Base-by-base conservation (phyloP, 768 basidiomycete genomes). In the Suillus fuscotomentosus region DNA sequence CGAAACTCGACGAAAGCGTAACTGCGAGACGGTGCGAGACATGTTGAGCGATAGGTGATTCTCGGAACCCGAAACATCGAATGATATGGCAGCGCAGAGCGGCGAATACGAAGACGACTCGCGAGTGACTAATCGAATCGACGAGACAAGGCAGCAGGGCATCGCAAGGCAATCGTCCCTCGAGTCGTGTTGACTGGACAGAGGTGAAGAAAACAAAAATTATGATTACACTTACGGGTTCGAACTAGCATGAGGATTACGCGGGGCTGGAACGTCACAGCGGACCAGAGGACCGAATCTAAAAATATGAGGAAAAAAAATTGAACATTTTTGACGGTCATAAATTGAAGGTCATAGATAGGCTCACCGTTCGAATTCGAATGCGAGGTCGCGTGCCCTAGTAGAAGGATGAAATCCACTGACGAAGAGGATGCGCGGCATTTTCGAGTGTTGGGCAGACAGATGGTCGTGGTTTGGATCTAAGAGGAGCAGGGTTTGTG, bases 1-100 rank as follows among this genome's bases (percentile, higher is more conserved):
- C 89, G 87, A 72, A 92, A 94, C 75, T 94, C 91, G 73, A 94
- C 87, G 76, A 94, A 94, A 63, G 91, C 92, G 76, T 92, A 94
- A 80, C 92, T 92, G 81, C 81, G 81, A 77, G 75, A 78, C 73
- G 70, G 70, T 72, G 74, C 75, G 78, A 73, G 78, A 80, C 76
- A 78, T 70, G 81, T 87, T 86, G 87, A 88, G 87, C 83, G 84
- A 80, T 79, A 59, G 75, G 82, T 75, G 70, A 73, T 71, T 79
- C 69, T 76, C 75, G 77, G 78, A 75, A 79, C 61, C 70, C 68
- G 74, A 77, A 76, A 73, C 67, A 73, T 74, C 68, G 68, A 68
- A 71, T 73, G 70, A 74, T 70, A 73, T 72, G 60, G 68, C 59
- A 66, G 68, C 63, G 72, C 55, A 60, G 62, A 65, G 68, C 71